A percentile compares a stretch with the other conserved stretches of the same genome.
Evolutionary conservation across 1,284 basidiomycete species (phyloP).

Genomic region (Schizophyllum commune): DNA sequence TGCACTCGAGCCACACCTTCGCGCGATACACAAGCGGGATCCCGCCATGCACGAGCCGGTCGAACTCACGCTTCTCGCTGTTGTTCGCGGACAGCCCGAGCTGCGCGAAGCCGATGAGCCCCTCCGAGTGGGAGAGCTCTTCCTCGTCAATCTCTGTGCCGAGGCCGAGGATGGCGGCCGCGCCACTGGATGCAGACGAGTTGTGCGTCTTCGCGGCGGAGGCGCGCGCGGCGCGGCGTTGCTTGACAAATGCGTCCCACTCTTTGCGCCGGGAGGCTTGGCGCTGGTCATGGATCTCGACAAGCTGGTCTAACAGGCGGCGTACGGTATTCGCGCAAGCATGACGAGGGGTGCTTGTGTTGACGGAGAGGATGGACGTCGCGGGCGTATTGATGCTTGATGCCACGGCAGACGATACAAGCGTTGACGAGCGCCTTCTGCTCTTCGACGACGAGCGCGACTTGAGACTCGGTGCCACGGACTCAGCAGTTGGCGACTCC

Average conservation of each 20-base stretch:
- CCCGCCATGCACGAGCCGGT: slow-evolving; percentile 72
- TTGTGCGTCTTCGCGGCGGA: slow-evolving; percentile 20
- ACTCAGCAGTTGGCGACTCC: slow-evolving; percentile 10
- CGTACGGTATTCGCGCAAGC: slow-evolving; percentile 73
- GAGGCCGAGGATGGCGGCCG: slow-evolving; percentile 57
- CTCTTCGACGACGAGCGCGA: slow-evolving; percentile 47
- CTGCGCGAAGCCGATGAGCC: slow-evolving; percentile 83
- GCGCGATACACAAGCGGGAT: slow-evolving; percentile 85
- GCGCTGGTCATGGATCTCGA: slow-evolving; percentile 78
- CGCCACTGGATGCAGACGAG: slow-evolving; percentile 29
- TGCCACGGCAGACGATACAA: slow-evolving; percentile 22
- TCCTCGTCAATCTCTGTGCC: slow-evolving; percentile 58
- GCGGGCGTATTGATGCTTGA: slow-evolving; percentile 22
- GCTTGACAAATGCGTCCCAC: slow-evolving; percentile 86
- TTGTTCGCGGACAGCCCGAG: slow-evolving; percentile 67
- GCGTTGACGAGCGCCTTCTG: slow-evolving; percentile 34
- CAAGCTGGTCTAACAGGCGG: slow-evolving; percentile 72
- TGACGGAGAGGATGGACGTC: slow-evolving; percentile 49
- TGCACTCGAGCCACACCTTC: slow-evolving; percentile 90
- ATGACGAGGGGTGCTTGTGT: slow-evolving; percentile 55
- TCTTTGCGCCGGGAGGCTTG: slow-evolving; percentile 70
- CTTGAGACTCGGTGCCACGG: slow-evolving; percentile 22
- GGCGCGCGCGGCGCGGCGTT: slow-evolving; percentile 36
- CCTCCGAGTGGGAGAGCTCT: slow-evolving; percentile 65
- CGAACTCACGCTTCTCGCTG: slow-evolving; percentile 77